Evolutionary conservation across 441 rosid species (phyloP).

Genomic region (Jatropha multifida): DNA sequence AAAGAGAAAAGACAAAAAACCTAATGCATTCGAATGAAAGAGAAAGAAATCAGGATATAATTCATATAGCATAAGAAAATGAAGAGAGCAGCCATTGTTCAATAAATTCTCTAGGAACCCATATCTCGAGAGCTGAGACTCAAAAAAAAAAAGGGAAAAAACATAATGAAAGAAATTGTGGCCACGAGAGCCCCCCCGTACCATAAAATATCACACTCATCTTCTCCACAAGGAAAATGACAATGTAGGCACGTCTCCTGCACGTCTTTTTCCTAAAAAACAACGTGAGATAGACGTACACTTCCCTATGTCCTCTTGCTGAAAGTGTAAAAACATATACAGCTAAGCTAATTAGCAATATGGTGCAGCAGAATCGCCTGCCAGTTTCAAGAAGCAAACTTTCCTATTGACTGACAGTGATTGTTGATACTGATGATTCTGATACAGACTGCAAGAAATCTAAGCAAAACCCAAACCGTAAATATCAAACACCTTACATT

Average conservation of each 20-base stretch:
- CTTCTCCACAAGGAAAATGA: not conserved
- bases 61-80: not conserved
- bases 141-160: no score
- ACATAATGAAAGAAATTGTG: not conserved
- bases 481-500: not conserved
- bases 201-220: constrained; percentile 8
- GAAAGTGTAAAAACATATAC: not conserved
- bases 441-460: not conserved
- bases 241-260: not conserved
- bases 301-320: no score
- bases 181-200: constrained; percentile 1
- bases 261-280: not conserved
- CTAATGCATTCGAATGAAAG: not conserved
- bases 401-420: no score
- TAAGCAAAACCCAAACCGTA: not conserved
- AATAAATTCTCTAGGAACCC: no score
- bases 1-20: not conserved
- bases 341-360: not conserved
- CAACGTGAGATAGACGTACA: not conserved
- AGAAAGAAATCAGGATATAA: not conserved
- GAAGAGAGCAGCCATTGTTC: not conserved
- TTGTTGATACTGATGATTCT: no score
- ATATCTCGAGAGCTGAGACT: not conserved
- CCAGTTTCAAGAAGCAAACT: no score
- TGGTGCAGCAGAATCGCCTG: no score